Conservation (phyloP, 768 basidiomycete genomes). For the Saitozyma podzolica region DNA sequence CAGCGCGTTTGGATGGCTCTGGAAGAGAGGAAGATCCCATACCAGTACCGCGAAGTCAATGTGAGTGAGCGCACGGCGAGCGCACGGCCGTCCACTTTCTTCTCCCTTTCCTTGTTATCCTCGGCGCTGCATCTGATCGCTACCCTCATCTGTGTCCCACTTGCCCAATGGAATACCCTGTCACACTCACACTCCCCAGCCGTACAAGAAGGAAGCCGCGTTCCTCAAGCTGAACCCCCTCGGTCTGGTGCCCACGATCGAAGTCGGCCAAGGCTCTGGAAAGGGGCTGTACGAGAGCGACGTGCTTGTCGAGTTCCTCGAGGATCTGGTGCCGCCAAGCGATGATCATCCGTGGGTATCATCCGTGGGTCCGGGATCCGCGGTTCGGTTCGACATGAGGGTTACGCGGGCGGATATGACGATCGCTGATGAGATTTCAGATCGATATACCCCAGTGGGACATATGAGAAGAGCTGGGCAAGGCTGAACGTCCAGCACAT, state of each 20-base stretch:
- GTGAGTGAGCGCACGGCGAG: slow-evolving; percentile 8
- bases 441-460: slow-evolving; percentile 53
- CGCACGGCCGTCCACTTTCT: no score
- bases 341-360: slow-evolving; percentile 51
- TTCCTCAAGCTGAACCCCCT: slow-evolving; percentile 79
- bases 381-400: no score
- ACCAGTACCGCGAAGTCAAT: slow-evolving; percentile 55
- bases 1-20: slow-evolving; percentile 70
- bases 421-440: slow-evolving; percentile 59
- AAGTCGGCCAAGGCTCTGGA: slow-evolving; percentile 52
- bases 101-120: no score
- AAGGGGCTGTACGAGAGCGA: slow-evolving; percentile 74
- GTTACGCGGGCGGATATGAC: no score
- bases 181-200: slow-evolving; percentile 47
- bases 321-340: slow-evolving; percentile 61
- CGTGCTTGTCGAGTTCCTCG: slow-evolving; percentile 73
- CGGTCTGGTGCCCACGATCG: slow-evolving; percentile 72
- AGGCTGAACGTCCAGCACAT: slow-evolving; percentile 51
- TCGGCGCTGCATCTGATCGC: no score
- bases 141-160: no score
- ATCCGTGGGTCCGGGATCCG: slow-evolving; percentile 50
- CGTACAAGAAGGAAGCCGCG: slow-evolving; percentile 73
- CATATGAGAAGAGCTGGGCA: slow-evolving; percentile 21
- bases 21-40: slow-evolving; percentile 69
- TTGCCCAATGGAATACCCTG: no score